Percentiles rank a stretch among this genome's conserved stretches.
These are phyloP conservation scores for Zygosaccharomyces gambellarensis DNA, from an alignment of 805 yeast genomes.

Conservation along the genomic window DNA sequence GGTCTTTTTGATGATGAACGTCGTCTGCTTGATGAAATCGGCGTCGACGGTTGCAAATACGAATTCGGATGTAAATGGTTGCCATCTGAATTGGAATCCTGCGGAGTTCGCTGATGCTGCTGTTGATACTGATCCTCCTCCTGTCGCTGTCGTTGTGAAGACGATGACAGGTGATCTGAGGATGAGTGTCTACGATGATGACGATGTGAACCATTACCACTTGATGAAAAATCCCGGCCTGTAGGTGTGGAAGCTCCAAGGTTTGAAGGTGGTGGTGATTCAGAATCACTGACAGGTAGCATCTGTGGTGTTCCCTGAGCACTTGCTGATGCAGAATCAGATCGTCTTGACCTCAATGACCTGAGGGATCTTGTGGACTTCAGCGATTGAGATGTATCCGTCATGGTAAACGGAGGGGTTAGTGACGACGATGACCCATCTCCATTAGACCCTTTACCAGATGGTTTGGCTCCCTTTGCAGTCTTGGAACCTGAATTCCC, in stretches of 20 bases:
- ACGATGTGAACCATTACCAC: background rate
- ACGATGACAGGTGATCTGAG: background rate
- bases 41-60: slow-evolving; percentile 12
- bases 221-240: slow-evolving; percentile 1
- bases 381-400: slow-evolving; percentile 50
- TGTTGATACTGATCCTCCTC: background rate
- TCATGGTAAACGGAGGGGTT: slow-evolving; percentile 44
- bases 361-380: slow-evolving; percentile 45
- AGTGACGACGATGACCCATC: slow-evolving; percentile 10
- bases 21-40: slow-evolving; percentile 11
- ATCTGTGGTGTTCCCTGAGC: slow-evolving; percentile 10
- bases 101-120: background rate
- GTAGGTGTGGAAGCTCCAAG: slow-evolving; percentile 2
- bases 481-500: slow-evolving; percentile 50
- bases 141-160: background rate
- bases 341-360: slow-evolving; percentile 36
- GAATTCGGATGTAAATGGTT: slow-evolving; percentile 7
- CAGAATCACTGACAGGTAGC: slow-evolving; percentile 4
- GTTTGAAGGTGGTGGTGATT: slow-evolving; percentile 1
- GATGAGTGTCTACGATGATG: slow-evolving; percentile 2
- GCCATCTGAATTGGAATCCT: slow-evolving; percentile 3
- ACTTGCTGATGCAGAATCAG: slow-evolving; percentile 29
- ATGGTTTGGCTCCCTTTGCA: slow-evolving; percentile 16
- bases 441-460: slow-evolving; percentile 7
- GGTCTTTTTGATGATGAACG: slow-evolving; percentile 26